Conservation (phyloP, 306 rosid species). For the Psophocarpus tetragonolobus region DNA sequence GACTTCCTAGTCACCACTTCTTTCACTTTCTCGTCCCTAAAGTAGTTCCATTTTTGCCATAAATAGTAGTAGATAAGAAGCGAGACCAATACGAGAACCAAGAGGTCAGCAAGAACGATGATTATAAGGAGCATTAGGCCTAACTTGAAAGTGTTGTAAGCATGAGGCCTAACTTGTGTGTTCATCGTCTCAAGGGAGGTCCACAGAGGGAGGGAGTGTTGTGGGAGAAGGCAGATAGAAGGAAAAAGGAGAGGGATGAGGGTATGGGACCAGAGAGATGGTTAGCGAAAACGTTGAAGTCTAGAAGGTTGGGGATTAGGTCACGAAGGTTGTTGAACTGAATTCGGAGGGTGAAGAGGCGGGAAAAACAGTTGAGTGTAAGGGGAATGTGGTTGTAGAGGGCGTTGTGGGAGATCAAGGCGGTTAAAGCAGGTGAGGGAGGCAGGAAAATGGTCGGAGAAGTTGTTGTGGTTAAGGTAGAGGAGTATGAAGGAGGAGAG, state of each 20-base stretch:
- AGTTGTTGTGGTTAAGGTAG: slow-evolving; percentile 60
- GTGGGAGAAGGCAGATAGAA: slow-evolving; percentile 50
- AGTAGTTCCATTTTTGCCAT: slow-evolving; percentile 52
- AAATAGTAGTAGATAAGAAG: slow-evolving; percentile 75
- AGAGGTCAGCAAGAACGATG: slow-evolving; percentile 63
- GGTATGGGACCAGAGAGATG: slow-evolving; percentile 65
- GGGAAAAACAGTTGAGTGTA: slow-evolving; percentile 49
- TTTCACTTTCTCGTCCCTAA: slow-evolving; percentile 30
- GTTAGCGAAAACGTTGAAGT: slow-evolving; percentile 69
- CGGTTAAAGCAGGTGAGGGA: slow-evolving; percentile 50
- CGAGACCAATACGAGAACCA: slow-evolving; percentile 55
- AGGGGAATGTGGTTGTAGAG: slow-evolving; percentile 63
- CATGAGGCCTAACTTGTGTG: neutral
- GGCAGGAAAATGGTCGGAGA: slow-evolving; percentile 66
- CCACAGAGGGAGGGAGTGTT: slow-evolving; percentile 76
- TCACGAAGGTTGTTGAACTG: slow-evolving; percentile 56
- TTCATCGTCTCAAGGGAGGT: slow-evolving; percentile 54
- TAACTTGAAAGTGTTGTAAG: too few species aligned
- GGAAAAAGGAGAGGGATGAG: slow-evolving; percentile 51
- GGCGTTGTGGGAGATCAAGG: slow-evolving; percentile 69
- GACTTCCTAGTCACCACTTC: too few species aligned
- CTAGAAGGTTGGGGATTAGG: slow-evolving; percentile 56
- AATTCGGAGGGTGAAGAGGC: slow-evolving; percentile 69
- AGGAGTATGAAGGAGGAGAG: slow-evolving; percentile 63
- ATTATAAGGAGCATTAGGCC: too few species aligned